Conservation (phyloP, 2,329 filamentous ascomycete genomes). For the Beauveria caledonica region DNA sequence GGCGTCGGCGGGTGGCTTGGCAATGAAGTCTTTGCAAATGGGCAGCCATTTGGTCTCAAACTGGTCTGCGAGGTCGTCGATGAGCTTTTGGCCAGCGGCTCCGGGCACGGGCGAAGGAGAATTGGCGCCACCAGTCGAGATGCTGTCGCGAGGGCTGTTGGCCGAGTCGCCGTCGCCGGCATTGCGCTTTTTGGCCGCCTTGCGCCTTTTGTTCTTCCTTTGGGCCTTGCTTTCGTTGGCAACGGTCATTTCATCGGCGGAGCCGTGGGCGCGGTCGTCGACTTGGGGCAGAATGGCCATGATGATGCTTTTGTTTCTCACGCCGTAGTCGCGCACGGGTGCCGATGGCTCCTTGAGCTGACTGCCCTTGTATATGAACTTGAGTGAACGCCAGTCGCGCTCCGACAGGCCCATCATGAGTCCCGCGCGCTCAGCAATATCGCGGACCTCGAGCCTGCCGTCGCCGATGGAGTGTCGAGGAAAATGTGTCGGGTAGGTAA, state of each 20-base stretch:
- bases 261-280: conserved; percentile 25
- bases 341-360: conserved; percentile 57
- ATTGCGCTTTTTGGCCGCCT: conserved; percentile 34
- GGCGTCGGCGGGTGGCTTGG: conserved; percentile 53
- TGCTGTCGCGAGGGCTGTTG: conserved; percentile 38
- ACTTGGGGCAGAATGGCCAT: conserved; percentile 39
- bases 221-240: conserved; percentile 33
- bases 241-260: conserved; percentile 37
- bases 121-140: conserved; percentile 26
- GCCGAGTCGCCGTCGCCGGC: conserved; percentile 29
- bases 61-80: conserved; percentile 56
- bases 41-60: conserved; percentile 60
- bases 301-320: conserved; percentile 54
- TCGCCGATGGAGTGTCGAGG: conserved; percentile 68
- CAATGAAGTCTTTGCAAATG: conserved; percentile 52
- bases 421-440: conserved; percentile 59
- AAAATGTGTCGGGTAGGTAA: conserved; percentile 62
- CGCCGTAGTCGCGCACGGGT: conserved; percentile 50
- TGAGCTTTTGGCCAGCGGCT: conserved; percentile 41
- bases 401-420: conserved; percentile 57
- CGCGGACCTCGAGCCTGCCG: conserved; percentile 58
- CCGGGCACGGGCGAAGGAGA: conserved; percentile 22
- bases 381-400: conserved; percentile 43
- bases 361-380: conserved; percentile 65
- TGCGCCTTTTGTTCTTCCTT: conserved; percentile 28